These are phyloP conservation scores for Dipodascopsis uninucleata DNA, from an alignment of 805 yeast species.

Conservation along the genomic window DNA sequence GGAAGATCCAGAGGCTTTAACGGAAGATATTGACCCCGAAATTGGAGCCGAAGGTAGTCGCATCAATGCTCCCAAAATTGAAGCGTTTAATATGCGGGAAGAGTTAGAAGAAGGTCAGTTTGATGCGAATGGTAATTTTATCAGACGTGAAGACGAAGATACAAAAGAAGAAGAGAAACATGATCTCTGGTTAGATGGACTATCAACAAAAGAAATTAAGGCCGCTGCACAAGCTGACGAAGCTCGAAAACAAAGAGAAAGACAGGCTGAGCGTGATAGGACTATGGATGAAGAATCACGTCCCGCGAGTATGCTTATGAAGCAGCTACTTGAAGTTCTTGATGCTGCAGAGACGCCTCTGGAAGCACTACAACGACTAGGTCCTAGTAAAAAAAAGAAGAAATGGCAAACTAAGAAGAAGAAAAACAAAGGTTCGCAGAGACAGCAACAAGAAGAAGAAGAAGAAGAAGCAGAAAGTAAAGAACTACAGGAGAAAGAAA, in stretches of 20 bases:
- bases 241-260: constrained; percentile 27
- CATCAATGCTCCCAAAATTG: constrained; percentile 45
- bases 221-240: constrained; percentile 40
- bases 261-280: constrained; percentile 9
- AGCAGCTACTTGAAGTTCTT: constrained; percentile 42
- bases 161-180: constrained; percentile 33
- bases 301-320: constrained; percentile 31
- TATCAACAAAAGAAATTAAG: constrained; percentile 39
- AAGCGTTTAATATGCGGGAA: constrained; percentile 56
- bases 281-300: constrained; percentile 13
- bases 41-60: constrained; percentile 19
- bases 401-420: constrained; percentile 14
- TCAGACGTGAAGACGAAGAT: constrained; percentile 40
- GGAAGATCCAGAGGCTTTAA: constrained; percentile 18
- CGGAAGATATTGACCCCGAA: constrained; percentile 24
- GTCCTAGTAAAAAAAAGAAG: constrained; percentile 26
- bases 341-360: constrained; percentile 58
- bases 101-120: constrained; percentile 59
- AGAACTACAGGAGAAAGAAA: constrained; percentile 14
- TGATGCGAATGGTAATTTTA: constrained; percentile 59
- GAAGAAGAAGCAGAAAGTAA: not conserved
- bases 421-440: constrained; percentile 1
- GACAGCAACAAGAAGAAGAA: constrained; percentile 4
- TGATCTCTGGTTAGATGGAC: constrained; percentile 42
- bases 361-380: constrained; percentile 47